These are phyloP conservation scores for Debaryomycetaceae sp. DNA, from an alignment of 1,139 yeast species.

Conservation along the genomic window DNA sequence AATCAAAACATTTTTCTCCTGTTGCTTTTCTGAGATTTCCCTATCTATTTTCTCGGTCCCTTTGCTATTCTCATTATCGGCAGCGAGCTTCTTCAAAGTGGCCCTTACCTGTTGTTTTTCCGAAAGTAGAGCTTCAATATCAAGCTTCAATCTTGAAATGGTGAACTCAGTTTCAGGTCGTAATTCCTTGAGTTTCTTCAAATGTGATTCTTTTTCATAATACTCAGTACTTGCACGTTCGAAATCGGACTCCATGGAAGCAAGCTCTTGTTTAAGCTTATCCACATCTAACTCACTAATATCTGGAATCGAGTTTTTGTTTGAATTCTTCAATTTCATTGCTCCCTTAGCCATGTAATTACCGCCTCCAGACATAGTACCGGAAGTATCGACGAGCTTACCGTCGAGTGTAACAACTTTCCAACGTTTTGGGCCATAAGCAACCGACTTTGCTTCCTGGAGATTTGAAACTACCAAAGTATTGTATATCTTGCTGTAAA, in stretches of 20 bases:
- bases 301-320: slow-evolving; percentile 17
- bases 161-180: slow-evolving; percentile 69
- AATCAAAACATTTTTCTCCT: slow-evolving; percentile 29
- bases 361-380: slow-evolving; percentile 98
- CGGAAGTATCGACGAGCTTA: slow-evolving; percentile 87
- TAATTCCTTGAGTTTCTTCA: slow-evolving; percentile 57
- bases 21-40: slow-evolving; percentile 38
- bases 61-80: slow-evolving; percentile 29
- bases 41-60: slow-evolving; percentile 21
- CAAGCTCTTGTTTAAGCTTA: slow-evolving; percentile 51
- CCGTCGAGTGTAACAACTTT: slow-evolving; percentile 94
- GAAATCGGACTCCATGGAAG: slow-evolving; percentile 53
- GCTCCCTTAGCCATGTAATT: slow-evolving; percentile 59
- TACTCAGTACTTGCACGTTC: slow-evolving; percentile 51
- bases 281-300: slow-evolving; percentile 58
- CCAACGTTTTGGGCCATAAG: slow-evolving; percentile 77
- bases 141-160: slow-evolving; percentile 59
- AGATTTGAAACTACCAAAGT: slow-evolving; percentile 83
- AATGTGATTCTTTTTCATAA: slow-evolving; percentile 56
- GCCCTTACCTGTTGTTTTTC: slow-evolving; percentile 43
- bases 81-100: slow-evolving; percentile 33
- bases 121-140: slow-evolving; percentile 56
- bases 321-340: slow-evolving; percentile 47
- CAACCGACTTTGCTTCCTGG: slow-evolving; percentile 80
- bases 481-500: slow-evolving; percentile 80